Evolutionary conservation across 2,329 filamentous ascomycete species (phyloP).

Genomic region (Lachnellula occidentalis): DNA sequence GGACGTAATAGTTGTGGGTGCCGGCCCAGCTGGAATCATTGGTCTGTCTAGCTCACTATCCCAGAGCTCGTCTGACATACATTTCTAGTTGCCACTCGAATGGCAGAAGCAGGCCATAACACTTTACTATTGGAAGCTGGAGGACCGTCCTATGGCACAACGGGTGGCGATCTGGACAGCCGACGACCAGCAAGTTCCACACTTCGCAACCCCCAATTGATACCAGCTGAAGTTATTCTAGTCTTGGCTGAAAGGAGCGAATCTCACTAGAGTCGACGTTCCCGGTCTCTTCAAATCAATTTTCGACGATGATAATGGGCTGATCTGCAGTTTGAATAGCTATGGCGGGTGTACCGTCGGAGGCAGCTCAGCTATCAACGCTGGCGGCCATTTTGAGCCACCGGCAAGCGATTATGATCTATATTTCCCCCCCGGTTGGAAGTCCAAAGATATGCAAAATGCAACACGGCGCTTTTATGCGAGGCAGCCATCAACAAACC

Average conservation of each 20-base stretch:
- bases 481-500: conserved; percentile 39
- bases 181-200: conserved; percentile 29
- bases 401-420: conserved; percentile 48
- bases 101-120: conserved; percentile 47
- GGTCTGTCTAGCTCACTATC: conserved; percentile 6
- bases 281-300: conserved; percentile 45
- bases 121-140: conserved; percentile 49
- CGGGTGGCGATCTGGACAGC: conserved; percentile 37
- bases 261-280: conserved; percentile 45
- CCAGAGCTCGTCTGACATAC: not conserved
- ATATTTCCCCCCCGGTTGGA: conserved; percentile 46
- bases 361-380: conserved; percentile 49
- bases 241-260: conserved; percentile 44
- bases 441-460: conserved; percentile 41
- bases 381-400: conserved; percentile 48
- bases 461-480: conserved; percentile 41
- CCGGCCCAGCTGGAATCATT: conserved; percentile 48
- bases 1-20: conserved; percentile 41
- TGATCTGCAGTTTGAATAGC: conserved; percentile 33
- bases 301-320: conserved; percentile 35
- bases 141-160: conserved; percentile 44
- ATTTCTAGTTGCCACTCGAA: conserved; percentile 36
- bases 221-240: conserved; percentile 14
- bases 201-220: no score
- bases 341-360: conserved; percentile 35